A percentile compares a stretch with the other conserved stretches of the same genome.
Evolutionary conservation across 2,329 filamentous ascomycete species (phyloP).

Genomic region (Hortaea werneckii): DNA sequence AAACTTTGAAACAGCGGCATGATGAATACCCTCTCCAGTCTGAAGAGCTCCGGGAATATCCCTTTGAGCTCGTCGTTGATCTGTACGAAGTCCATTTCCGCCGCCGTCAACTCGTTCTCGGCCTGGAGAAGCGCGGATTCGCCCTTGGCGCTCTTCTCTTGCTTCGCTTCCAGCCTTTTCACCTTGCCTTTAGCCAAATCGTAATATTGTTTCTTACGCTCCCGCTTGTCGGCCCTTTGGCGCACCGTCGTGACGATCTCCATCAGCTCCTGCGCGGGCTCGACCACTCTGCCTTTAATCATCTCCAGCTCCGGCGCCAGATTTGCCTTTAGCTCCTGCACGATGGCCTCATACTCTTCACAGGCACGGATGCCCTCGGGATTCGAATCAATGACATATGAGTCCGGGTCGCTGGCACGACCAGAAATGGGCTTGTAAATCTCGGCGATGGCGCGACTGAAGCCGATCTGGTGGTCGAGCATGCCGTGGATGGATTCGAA

Average conservation of each 20-base stretch:
- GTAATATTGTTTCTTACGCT: constrained; percentile 96
- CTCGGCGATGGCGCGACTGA: constrained; percentile 89
- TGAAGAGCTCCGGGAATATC: constrained; percentile 84
- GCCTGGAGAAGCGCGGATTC: constrained; percentile 96
- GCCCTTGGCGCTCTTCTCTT: constrained; percentile 90
- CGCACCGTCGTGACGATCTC: constrained; percentile 93
- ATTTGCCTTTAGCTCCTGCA: constrained; percentile 80
- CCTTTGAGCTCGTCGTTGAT: constrained; percentile 97
- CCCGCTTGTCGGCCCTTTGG: constrained; percentile 77
- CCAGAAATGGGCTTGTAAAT: constrained; percentile 98
- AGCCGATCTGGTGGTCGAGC: constrained; percentile 95
- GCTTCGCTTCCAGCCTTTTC: constrained; percentile 96
- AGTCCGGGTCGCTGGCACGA: constrained; percentile 84
- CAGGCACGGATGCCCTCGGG: constrained; percentile 88
- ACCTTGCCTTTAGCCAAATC: constrained; percentile 72
- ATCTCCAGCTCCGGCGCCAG: constrained; percentile 89
- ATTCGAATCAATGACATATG: constrained; percentile 72
- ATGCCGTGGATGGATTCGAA: constrained; percentile 97
- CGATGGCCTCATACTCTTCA: constrained; percentile 89
- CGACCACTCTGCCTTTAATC: constrained; percentile 87
- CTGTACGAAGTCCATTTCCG: constrained; percentile 94
- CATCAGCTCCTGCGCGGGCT: constrained; percentile 82
- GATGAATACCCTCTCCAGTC: constrained; percentile 87
- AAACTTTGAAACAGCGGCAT: constrained; percentile 95
- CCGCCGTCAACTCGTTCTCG: constrained; percentile 79